Evolutionary conservation across 225 moss, liverwort and hornwort genomes (phyloP), one percentile per base, ranked within the genome.

Genomic region (Physcomitrium patens): DNA sequence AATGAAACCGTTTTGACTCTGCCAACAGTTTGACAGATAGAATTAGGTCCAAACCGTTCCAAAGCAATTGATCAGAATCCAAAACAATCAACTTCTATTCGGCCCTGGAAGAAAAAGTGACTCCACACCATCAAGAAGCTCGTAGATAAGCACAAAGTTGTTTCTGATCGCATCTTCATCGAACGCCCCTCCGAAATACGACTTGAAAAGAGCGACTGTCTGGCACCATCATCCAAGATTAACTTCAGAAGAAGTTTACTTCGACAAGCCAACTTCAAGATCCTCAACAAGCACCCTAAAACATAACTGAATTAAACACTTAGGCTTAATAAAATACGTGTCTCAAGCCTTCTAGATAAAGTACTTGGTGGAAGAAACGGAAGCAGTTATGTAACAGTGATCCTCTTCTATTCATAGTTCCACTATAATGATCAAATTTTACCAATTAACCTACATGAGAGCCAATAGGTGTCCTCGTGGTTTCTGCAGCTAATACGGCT

Each of bases 141-240:
- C 89, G 74, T 89, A 89, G 75, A 89, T 89, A 79, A 89, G 86
- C 24, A 89, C 89, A 51, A 89, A 89, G 55, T 89, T 89, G 81
- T 89, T 89, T 67, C 86, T 77, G 62, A 89, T 89, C 60, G 86
- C 86, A 78, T 89, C 89, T 78, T 89, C 89, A 84, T 89, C 86
- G 72, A 86, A 89, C 13, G 89, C 82, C 49, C 89, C 89, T 83
- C 89, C 89, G 22, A 89, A 89, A 66, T 89, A 89, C 31, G 89
- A 86, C 75, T 89, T 89, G 83, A 89, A 89, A 49, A 89, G 86
- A 67, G 86, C 85, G 49, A 89, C 89, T 71, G 89, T 86, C 89
- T 89, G 89, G 48, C 65, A 71, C 53, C 76, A 69, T 49, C 64
- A 76, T 20, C 67, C 5, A 18, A 4, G 31, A 4, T 44, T 27